Conservation (phyloP, 805 yeast species). For the Lachancea kluyveri region DNA sequence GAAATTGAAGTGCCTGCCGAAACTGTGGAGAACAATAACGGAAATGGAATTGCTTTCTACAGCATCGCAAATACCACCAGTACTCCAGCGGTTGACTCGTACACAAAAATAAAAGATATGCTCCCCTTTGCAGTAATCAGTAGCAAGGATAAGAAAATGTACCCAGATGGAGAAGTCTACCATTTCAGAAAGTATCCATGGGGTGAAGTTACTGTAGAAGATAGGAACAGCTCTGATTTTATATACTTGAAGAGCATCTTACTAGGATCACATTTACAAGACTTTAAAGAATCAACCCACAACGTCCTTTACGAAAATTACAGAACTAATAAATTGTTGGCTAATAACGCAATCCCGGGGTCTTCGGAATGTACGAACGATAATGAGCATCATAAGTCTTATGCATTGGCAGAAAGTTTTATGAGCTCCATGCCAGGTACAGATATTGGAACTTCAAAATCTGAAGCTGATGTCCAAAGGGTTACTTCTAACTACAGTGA, state of each 20-base stretch:
- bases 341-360: constrained; percentile 24
- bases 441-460: too few relatives aligned
- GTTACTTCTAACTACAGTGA: too few relatives aligned
- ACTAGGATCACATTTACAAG: constrained; percentile 73
- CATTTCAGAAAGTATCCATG: constrained; percentile 59
- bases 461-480: too few relatives aligned
- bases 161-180: constrained; percentile 30
- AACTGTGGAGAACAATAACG: not conserved
- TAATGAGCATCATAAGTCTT: too few relatives aligned
- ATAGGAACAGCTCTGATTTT: constrained; percentile 62
- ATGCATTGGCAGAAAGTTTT: too few relatives aligned
- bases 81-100: too few relatives aligned
- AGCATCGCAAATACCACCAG: constrained; percentile 8
- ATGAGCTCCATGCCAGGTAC: too few relatives aligned
- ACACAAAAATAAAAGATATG: constrained; percentile 40
- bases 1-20: constrained; percentile 11
- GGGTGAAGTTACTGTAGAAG: constrained; percentile 57
- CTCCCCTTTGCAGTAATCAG: constrained; percentile 64
- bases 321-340: constrained; percentile 61
- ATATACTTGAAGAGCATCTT: constrained; percentile 63
- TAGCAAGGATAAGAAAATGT: constrained; percentile 36
- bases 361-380: too few relatives aligned
- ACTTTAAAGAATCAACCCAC: constrained; percentile 75
- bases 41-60: not conserved
- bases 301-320: constrained; percentile 71